A percentile compares a stretch with the other conserved stretches of the same genome.
These are phyloP conservation scores for Coffea canephora DNA, from an alignment of 257 asterid genomes.

Conservation along the genomic window DNA sequence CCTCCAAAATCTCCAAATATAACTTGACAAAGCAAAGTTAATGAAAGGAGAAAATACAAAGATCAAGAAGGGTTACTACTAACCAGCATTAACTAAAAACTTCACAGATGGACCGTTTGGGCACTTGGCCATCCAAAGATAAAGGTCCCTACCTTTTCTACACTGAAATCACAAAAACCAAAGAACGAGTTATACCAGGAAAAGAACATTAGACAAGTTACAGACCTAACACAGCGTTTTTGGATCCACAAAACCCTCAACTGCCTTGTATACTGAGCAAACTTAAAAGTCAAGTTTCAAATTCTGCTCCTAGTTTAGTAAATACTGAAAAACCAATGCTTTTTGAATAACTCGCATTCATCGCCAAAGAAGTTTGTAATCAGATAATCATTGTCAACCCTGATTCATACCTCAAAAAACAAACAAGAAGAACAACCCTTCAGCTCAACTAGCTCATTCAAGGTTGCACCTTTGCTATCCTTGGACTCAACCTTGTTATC, in stretches of 20 bases:
- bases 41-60: not conserved
- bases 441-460: slow-evolving; percentile 94
- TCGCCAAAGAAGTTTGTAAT: not conserved
- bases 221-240: not conserved
- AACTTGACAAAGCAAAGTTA: too few species aligned
- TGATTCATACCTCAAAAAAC: slow-evolving; percentile 76
- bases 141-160: slow-evolving; percentile 93
- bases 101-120: slow-evolving; percentile 98
- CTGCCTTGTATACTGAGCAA: not conserved
- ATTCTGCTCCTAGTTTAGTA: not conserved
- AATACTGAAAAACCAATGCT: not conserved
- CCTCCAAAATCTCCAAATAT: not conserved
- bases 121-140: slow-evolving; percentile 94
- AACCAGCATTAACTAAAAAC: slow-evolving; percentile 93
- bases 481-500: slow-evolving; percentile 90
- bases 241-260: not conserved
- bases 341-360: not conserved
- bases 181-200: slow-evolving; percentile 1
- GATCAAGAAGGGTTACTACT: slow-evolving; percentile 7
- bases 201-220: not conserved
- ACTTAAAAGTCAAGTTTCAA: not conserved
- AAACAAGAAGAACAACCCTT: slow-evolving; percentile 84
- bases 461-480: slow-evolving; percentile 82
- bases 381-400: not conserved
- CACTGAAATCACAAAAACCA: slow-evolving; percentile 51